Evolutionary conservation across 345 rosid genomes (phyloP), one percentile per base, ranked within the genome.

Genomic region (Ceriops decandra): DNA sequence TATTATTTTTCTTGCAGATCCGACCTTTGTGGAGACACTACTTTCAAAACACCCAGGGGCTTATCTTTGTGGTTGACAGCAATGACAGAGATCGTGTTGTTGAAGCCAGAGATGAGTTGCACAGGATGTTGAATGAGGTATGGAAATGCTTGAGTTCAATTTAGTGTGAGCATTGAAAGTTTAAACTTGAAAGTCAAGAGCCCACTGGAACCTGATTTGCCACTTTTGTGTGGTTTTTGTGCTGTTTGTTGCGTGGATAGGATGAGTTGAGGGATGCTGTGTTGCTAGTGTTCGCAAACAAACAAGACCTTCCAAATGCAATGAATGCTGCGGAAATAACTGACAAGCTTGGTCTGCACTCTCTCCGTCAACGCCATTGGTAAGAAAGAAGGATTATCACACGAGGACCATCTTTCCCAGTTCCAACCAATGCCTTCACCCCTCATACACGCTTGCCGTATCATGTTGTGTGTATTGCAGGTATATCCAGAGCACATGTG

Each of bases 401-500:
- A 64, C 5, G 5, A 26, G 1, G 8, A 32, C 20, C 42, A 13
- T 42, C 49, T 15, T 42, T 42, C 53, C 1, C 68, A n/a, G 2
- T 13, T 16, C 28, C 24, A 56, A 28, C 19, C 36, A 6, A 17
- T 7, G 16, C 27, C 8, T 3, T 2, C 6, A 9, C 5, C 3
- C 22, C 52, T 46, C 47, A 17, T 53, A 0, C 5, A 52, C 1
- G 26, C 60, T 17, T 57, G 28, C 52, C 67, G 6, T 22, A 49
- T 5, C 13, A 19, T 57, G 6, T 59, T 67, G 33, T 28, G 33
- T 28, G 13, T 69, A 56, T 52, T 81, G 33, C 90, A 89, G 97
- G 97, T 91, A 91, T 74, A 91, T 91, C 80, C 97, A 91, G 87
- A 91, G 97, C 85, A 89, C 95, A 69, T 91, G 97, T 65, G 97